Percentiles rank a stretch among this genome's conserved stretches.
phyloP scores from a whole-genome alignment of 2,329 filamentous ascomycete genomes.

The Ramularia endophylla region DNA sequence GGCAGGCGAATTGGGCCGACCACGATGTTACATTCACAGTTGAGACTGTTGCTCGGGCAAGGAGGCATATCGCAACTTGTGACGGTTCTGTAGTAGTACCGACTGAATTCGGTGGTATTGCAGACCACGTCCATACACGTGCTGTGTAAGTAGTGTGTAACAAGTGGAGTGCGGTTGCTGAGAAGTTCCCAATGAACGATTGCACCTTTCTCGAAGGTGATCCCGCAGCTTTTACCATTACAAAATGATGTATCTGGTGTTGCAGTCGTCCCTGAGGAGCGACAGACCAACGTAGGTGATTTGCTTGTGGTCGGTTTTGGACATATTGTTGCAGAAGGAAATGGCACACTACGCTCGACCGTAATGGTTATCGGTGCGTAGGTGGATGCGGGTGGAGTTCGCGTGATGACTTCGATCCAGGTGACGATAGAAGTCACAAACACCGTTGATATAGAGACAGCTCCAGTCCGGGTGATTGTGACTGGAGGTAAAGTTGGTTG shows the following conservation, averaged over 20 bases:
- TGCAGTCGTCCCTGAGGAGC: background rate
- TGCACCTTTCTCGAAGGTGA: conserved; percentile 16
- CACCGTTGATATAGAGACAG: too few relatives aligned
- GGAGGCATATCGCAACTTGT: conserved; percentile 13
- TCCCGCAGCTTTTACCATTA: conserved; percentile 10
- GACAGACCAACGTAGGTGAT: conserved; percentile 4
- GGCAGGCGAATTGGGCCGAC: conserved; percentile 16
- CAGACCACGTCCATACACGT: conserved; percentile 21
- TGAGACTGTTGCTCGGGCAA: conserved; percentile 19
- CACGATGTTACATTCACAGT: conserved; percentile 20
- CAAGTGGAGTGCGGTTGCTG: conserved; percentile 8
- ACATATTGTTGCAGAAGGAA: too few relatives aligned
- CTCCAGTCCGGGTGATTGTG: too few relatives aligned
- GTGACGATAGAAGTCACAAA: too few relatives aligned
- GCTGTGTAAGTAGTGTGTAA: conserved; percentile 9
- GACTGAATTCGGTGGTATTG: conserved; percentile 16
- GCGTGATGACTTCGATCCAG: too few relatives aligned
- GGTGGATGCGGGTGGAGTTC: too few relatives aligned
- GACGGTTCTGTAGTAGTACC: conserved; percentile 12
- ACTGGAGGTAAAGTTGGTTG: too few relatives aligned
- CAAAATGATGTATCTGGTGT: conserved; percentile 9
- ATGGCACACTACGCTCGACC: too few relatives aligned
- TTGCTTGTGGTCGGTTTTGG: too few relatives aligned
- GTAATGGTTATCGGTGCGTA: too few relatives aligned
- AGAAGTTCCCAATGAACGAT: conserved; percentile 16